A percentile compares a stretch with the other conserved stretches of the same genome.
Evolutionary conservation across 1,284 basidiomycete species (phyloP).

Genomic region (Caloboletus firmus): DNA sequence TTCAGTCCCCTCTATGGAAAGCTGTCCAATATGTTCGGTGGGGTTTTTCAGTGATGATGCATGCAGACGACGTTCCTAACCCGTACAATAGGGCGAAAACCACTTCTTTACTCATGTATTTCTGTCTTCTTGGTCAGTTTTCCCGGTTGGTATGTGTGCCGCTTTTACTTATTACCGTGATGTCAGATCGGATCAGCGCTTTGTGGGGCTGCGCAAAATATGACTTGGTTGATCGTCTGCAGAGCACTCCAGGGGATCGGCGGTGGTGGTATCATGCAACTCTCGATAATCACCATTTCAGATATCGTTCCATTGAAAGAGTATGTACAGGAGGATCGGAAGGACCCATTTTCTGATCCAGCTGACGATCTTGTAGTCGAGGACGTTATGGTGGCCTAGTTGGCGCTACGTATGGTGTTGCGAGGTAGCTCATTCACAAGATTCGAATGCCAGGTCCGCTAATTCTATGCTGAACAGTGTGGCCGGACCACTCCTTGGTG

Average conservation of each 20-base stretch:
- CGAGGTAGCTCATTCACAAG: slow-evolving; percentile 38
- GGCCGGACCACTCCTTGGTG: slow-evolving; percentile 72
- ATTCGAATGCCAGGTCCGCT: not conserved
- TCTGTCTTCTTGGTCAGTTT: slow-evolving; percentile 65
- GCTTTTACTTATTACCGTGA: not conserved
- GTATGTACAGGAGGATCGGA: slow-evolving; percentile 41
- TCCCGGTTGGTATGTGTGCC: not conserved
- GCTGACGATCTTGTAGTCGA: slow-evolving; percentile 45
- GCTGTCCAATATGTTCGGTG: slow-evolving; percentile 59
- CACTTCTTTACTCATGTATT: slow-evolving; percentile 54
- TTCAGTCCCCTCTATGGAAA: slow-evolving; percentile 76
- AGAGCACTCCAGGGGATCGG: slow-evolving; percentile 84
- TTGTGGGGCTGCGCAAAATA: slow-evolving; percentile 79
- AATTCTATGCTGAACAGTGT: slow-evolving; percentile 45
- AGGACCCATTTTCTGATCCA: not conserved
- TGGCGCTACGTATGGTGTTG: slow-evolving; percentile 78
- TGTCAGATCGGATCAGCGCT: slow-evolving; percentile 71
- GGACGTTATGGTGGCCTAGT: slow-evolving; percentile 74
- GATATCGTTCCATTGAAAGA: slow-evolving; percentile 79
- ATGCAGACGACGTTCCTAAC: slow-evolving; percentile 42
- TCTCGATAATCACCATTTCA: slow-evolving; percentile 71
- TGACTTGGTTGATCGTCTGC: slow-evolving; percentile 71
- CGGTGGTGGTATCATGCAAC: slow-evolving; percentile 72
- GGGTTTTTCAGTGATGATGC: slow-evolving; percentile 36
- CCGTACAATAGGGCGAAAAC: slow-evolving; percentile 59